Conservation (phyloP, 2,329 filamentous ascomycete species). For the Apiospora kogelbergensis region DNA sequence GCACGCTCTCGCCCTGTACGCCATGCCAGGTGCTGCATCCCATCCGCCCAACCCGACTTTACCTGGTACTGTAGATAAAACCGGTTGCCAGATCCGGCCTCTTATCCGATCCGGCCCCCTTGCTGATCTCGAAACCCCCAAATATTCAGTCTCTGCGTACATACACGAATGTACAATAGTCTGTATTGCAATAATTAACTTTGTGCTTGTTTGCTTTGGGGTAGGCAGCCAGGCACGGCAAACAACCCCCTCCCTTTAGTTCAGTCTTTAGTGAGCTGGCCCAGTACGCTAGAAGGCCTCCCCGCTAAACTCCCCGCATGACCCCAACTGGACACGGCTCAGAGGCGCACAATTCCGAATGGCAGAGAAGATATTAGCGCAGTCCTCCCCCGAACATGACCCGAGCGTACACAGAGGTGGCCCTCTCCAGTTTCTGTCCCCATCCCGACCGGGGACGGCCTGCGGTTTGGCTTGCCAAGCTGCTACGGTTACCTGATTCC, state of each 20-base stretch:
- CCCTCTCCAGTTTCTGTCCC: neutral
- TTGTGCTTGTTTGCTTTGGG: neutral
- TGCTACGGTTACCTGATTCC: neutral
- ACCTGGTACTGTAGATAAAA: neutral
- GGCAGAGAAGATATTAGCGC: neutral
- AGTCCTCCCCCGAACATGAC: neutral
- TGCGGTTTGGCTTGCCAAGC: no score
- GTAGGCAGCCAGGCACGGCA: neutral
- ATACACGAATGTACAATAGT: no score
- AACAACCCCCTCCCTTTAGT: neutral
- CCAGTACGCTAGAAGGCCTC: neutral
- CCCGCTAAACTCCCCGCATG: slow-evolving; percentile 2
- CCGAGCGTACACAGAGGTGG: neutral
- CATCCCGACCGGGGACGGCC: neutral
- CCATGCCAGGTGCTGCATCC: neutral
- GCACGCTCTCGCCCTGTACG: no score
- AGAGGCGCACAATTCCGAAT: neutral
- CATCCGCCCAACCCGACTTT: neutral
- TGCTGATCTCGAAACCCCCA: neutral
- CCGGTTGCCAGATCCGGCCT: neutral
- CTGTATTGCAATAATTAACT: no score
- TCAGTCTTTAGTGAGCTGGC: no score
- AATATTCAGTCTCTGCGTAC: neutral
- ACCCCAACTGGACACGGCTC: neutral
- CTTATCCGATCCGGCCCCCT: neutral